These are phyloP conservation scores for Termitomyces sp. DNA, from an alignment of 768 basidiomycete genomes.

Conservation along the genomic window DNA sequence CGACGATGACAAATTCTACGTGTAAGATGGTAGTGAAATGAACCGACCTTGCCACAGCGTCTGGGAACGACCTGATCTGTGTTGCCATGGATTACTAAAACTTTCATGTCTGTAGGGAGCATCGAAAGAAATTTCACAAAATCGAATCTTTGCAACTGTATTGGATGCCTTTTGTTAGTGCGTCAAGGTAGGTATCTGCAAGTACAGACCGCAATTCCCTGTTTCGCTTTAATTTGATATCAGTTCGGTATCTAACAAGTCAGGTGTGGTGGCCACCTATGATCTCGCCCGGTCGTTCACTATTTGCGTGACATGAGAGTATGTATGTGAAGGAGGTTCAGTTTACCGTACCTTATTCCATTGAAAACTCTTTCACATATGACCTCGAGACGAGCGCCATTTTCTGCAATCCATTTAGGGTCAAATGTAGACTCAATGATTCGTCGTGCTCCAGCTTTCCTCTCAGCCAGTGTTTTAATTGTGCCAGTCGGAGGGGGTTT, in stretches of 20 bases:
- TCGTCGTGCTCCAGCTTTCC: constrained; percentile 16
- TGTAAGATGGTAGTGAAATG: neutral
- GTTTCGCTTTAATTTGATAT: constrained; percentile 16
- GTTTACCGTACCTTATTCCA: constrained; percentile 10
- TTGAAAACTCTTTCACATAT: constrained; percentile 17
- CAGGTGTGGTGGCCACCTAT: constrained; percentile 16
- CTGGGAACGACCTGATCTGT: constrained; percentile 30
- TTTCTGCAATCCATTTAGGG: constrained; percentile 21
- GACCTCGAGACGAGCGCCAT: constrained; percentile 17
- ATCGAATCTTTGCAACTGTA: constrained; percentile 25
- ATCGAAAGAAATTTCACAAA: constrained; percentile 22
- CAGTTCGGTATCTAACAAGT: neutral
- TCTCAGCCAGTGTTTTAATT: constrained; percentile 21
- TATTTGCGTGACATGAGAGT: neutral
- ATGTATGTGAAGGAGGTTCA: neutral
- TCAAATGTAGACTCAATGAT: constrained; percentile 21
- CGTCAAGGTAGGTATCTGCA: neutral
- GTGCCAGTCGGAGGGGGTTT: constrained; percentile 16
- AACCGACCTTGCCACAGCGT: constrained; percentile 23
- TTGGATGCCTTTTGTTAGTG: neutral
- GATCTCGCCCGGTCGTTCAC: constrained; percentile 19
- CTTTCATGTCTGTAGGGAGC: constrained; percentile 24
- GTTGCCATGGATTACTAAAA: constrained; percentile 36
- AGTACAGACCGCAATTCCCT: constrained; percentile 21
- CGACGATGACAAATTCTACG: neutral